Conservation (phyloP, 345 rosid genomes). For the Moricandia moricandioides region DNA sequence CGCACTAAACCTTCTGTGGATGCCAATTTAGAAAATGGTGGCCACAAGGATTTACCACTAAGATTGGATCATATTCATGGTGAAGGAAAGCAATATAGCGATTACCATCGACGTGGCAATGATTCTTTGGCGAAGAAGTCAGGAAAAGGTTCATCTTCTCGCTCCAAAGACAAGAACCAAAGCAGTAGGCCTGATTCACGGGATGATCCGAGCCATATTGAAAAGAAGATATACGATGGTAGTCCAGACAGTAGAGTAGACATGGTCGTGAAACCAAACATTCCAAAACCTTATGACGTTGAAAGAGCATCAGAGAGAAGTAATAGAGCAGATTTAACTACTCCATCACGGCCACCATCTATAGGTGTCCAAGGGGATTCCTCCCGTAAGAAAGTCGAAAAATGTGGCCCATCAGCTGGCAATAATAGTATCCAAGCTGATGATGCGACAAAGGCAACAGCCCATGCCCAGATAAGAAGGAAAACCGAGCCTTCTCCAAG, state of each 20-base stretch:
- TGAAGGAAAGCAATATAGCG: neutral
- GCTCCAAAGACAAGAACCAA: neutral
- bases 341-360: conserved; percentile 1
- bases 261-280: neutral
- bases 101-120: neutral
- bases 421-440: neutral
- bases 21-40: neutral
- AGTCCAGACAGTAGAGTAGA: neutral
- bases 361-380: neutral
- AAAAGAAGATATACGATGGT: neutral
- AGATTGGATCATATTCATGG: neutral
- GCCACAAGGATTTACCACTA: neutral
- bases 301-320: neutral
- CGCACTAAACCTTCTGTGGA: neutral
- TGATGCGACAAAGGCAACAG: neutral
- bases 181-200: neutral
- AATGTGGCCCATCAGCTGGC: neutral
- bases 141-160: neutral
- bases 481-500: neutral
- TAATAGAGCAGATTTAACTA: neutral
- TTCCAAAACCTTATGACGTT: neutral
- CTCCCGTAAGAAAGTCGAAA: neutral
- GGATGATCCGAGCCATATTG: neutral
- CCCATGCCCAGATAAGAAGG: neutral
- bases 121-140: neutral